phyloP scores from a whole-genome alignment of 179 eudicot genomes.

The Nepenthes alata region DNA sequence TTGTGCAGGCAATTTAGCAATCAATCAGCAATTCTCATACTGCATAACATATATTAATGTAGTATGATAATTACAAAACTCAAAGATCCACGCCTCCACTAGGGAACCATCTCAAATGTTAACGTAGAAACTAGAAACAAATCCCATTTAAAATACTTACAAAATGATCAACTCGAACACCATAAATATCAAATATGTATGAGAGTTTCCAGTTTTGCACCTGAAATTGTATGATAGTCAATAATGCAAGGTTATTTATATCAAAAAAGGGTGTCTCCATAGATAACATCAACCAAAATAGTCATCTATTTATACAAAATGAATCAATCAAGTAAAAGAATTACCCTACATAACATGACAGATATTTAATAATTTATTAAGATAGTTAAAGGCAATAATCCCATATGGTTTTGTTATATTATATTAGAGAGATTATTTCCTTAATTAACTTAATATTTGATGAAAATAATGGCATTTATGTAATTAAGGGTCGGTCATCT shows the following conservation, averaged over 20 bases:
- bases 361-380: too few species aligned
- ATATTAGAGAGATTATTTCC: too few species aligned
- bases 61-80: conserved; percentile 1
- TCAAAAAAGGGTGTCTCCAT: too few species aligned
- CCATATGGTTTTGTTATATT: too few species aligned
- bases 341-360: too few species aligned
- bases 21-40: conserved; percentile 35
- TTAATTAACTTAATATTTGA: too few species aligned
- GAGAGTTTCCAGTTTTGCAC: conserved; percentile 32
- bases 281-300: not conserved
- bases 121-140: not conserved
- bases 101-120: not conserved
- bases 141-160: conserved; percentile 30
- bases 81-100: conserved; percentile 1
- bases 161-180: conserved; percentile 52
- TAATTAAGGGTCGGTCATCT: too few species aligned
- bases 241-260: not conserved
- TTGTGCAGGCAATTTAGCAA: conserved; percentile 36
- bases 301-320: too few species aligned
- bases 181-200: conserved; percentile 34
- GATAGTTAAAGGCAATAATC: too few species aligned
- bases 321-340: too few species aligned
- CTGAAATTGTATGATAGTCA: conserved; percentile 15
- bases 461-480: too few species aligned
- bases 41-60: conserved; percentile 31